phyloP scores from a whole-genome alignment of 768 basidiomycete genomes.

The Leccinum obscurum region DNA sequence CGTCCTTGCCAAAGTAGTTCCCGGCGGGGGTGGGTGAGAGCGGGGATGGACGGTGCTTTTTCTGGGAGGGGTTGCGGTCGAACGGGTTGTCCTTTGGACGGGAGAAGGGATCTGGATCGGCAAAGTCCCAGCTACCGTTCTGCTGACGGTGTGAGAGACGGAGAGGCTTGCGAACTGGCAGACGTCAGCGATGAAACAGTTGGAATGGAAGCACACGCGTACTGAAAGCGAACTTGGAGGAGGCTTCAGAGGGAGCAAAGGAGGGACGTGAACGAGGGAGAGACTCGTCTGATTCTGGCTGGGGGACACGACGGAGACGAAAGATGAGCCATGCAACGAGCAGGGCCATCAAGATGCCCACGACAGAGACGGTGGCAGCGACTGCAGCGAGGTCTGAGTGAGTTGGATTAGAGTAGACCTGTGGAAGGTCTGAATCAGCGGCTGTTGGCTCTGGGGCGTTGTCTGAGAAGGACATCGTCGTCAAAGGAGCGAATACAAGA shows the following conservation, averaged over 20 bases:
- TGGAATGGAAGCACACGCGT: neutral
- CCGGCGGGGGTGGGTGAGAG: constrained; percentile 3
- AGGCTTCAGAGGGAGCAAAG: constrained; percentile 24
- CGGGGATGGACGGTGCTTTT: constrained; percentile 18
- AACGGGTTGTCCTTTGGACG: constrained; percentile 3
- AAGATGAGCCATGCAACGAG: constrained; percentile 29
- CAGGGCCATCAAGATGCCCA: constrained; percentile 25
- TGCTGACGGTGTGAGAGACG: constrained; percentile 21
- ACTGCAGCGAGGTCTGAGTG: constrained; percentile 22
- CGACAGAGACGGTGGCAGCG: constrained; percentile 26
- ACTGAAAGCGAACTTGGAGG: constrained; percentile 32
- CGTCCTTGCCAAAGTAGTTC: constrained; percentile 23
- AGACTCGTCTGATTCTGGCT: neutral
- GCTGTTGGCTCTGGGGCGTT: neutral
- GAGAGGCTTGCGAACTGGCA: constrained; percentile 26
- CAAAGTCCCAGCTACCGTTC: constrained; percentile 33
- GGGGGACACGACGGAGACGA: constrained; percentile 22
- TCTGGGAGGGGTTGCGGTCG: constrained; percentile 1
- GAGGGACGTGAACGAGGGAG: constrained; percentile 20
- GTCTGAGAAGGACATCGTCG: constrained; percentile 2
- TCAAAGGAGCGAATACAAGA: neutral
- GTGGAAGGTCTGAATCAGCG: neutral
- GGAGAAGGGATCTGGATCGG: constrained; percentile 26
- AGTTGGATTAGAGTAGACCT: constrained; percentile 15
- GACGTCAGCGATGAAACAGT: no score